A percentile compares a stretch with the other conserved stretches of the same genome.
phyloP scores from a whole-genome alignment of 163 green algal species.

The Scenedesmus sp. region DNA sequence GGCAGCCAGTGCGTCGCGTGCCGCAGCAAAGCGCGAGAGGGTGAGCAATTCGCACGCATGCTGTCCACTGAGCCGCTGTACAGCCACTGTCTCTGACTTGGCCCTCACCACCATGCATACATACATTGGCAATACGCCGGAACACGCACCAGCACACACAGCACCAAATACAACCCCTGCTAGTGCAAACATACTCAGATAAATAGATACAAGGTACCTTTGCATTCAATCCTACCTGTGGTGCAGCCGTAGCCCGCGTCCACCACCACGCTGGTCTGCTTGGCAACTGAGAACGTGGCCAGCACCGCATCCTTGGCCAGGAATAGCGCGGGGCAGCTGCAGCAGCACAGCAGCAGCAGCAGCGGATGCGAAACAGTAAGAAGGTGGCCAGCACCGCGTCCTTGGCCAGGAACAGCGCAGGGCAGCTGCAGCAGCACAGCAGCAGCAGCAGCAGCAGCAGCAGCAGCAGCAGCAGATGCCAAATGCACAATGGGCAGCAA shows the following conservation, averaged over 20 bases:
- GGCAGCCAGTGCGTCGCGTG: too few relatives aligned
- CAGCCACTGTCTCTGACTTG: too few relatives aligned
- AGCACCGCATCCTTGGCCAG: slow-evolving; percentile 92
- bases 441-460: not conserved
- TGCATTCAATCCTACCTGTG: slow-evolving; percentile 62
- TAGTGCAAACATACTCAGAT: not conserved
- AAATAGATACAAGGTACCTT: not conserved
- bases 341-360: not conserved
- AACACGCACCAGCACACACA: too few relatives aligned
- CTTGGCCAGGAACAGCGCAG: slow-evolving; percentile 91
- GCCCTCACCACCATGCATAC: too few relatives aligned
- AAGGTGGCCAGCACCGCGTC: slow-evolving; percentile 83
- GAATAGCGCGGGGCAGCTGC: slow-evolving; percentile 85
- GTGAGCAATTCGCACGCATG: too few relatives aligned
- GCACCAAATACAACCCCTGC: not conserved
- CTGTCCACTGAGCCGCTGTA: too few relatives aligned
- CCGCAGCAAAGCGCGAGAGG: too few relatives aligned
- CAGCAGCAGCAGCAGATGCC: not conserved
- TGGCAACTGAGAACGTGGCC: slow-evolving; percentile 87
- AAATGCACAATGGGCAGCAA: too few relatives aligned
- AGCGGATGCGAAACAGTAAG: not conserved
- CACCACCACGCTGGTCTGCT: slow-evolving; percentile 94
- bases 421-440: slow-evolving; percentile 42
- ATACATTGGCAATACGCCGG: too few relatives aligned
- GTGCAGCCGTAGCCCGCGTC: slow-evolving; percentile 85